Evolutionary conservation across 1,284 basidiomycete genomes (phyloP).

Genomic region (Cryptococcus wingfieldii): DNA sequence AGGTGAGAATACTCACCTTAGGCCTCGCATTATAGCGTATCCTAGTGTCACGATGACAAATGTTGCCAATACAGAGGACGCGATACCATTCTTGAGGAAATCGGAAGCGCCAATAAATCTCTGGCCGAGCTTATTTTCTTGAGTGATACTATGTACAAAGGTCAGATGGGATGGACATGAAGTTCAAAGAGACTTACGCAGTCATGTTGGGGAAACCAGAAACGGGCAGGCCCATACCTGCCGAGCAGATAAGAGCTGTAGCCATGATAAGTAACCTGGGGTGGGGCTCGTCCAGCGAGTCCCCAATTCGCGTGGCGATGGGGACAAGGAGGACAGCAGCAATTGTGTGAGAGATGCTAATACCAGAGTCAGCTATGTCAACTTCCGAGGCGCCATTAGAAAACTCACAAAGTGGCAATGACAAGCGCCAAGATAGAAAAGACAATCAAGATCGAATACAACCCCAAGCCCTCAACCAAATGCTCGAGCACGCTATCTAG

Average conservation of each 20-base stretch:
- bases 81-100: conserved; percentile 90
- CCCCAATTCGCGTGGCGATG: conserved; percentile 86
- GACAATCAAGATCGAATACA: conserved; percentile 79
- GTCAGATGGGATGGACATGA: background rate
- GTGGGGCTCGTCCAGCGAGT: conserved; percentile 64
- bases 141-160: conserved; percentile 64
- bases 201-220: conserved; percentile 97
- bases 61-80: conserved; percentile 81
- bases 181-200: conserved; percentile 59
- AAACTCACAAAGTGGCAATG: conserved; percentile 52
- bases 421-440: conserved; percentile 83
- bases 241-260: conserved; percentile 85
- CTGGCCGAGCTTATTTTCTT: conserved; percentile 92
- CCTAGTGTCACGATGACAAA: conserved; percentile 78
- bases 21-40: conserved; percentile 56
- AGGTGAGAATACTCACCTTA: conserved; percentile 16
- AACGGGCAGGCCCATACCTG: conserved; percentile 97
- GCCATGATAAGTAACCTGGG: conserved; percentile 77
- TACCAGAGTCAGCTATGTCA: background rate
- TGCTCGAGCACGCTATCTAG: conserved; percentile 67
- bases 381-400: background rate
- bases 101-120: conserved; percentile 78
- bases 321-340: conserved; percentile 93
- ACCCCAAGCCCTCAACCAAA: conserved; percentile 64
- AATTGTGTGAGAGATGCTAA: conserved; percentile 84